Base-by-base conservation (phyloP, 129 eudicot species). In the Pittosporum tobira region DNA sequence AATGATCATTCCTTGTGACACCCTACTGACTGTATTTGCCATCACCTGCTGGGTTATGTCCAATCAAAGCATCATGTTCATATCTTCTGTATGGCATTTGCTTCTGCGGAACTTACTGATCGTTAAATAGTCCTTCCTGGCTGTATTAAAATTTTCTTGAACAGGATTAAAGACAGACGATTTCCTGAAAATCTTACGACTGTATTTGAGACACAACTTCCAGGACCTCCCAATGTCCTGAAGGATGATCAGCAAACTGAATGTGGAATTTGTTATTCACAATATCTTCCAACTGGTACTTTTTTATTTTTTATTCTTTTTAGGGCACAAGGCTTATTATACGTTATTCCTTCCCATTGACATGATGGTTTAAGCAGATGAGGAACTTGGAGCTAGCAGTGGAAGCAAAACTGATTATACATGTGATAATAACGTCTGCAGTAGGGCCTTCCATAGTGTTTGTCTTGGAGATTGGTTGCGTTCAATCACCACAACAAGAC, bases 181-280 rank as follows among this genome's bases (percentile, higher is more conserved):
- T 64, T 79, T 69, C 54, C 81, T 3, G 93, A 83, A 69, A 87
- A 87, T 66, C 85, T 87, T 66, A 61, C 75, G 30, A 67, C 56
- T 31, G 21, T 87, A 46, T 74, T 87, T 51, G 88, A 80, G 51
- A 62, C 45, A 47, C 73, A 80, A 56, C 77, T 83, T 48, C 95
- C 78, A 42, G 65, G 67, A 51, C 88, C 82, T 40, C 83, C 77
- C 25, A 64, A 64, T 34, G 31, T 59, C 16, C 78, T 74, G 60
- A 71, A 74, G 56, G 67, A 57, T 40, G 80, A 79, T 61, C 79
- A 80, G 49, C 84, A 72, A 73, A 42, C 58, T 64, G 96, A 87
- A 64, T 87, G 96, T 55, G 96, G 96, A 63, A 83, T 87, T 48
- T 87, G 94, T 59, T 87, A 83, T 75, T 78, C 94, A 3, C 81